A percentile compares a stretch with the other conserved stretches of the same genome.
Conservation (phyloP, 202 grass and related monocot genomes). For the Dendrocalamus latiflorus region DNA sequence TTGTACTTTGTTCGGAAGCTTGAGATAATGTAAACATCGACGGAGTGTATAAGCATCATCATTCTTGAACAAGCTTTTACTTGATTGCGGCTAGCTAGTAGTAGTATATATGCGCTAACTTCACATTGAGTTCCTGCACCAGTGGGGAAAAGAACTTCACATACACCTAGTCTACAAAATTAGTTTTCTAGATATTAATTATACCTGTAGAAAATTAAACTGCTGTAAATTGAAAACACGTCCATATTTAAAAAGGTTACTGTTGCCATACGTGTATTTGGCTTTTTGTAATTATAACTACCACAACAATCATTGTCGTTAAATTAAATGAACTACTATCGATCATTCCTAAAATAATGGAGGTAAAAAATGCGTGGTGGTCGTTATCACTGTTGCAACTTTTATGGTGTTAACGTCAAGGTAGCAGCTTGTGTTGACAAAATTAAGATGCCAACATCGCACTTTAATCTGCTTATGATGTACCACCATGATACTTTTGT, state of each 20-base stretch:
- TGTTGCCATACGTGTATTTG: not conserved
- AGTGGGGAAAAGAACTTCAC: not conserved
- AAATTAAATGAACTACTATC: not conserved
- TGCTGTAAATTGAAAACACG: not conserved
- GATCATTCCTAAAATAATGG: not conserved
- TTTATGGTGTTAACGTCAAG: conserved; percentile 5
- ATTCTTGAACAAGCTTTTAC: not conserved
- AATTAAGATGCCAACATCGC: not conserved
- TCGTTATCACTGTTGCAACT: not conserved
- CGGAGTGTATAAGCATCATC: not conserved
- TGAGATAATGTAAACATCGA: not conserved
- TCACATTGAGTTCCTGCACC: not conserved
- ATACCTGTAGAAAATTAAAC: not conserved
- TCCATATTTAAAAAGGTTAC: not conserved
- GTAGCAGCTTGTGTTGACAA: conserved; percentile 13
- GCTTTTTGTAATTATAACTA: not conserved
- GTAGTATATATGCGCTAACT: not conserved
- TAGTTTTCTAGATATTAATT: not conserved
- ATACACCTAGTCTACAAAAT: not conserved
- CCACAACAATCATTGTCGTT: not conserved
- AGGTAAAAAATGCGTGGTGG: not conserved
- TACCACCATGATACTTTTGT: conserved; percentile 5
- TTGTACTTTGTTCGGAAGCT: not conserved
- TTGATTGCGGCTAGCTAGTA: not conserved
- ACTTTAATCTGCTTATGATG: not conserved